phyloP scores from a whole-genome alignment of 2,329 filamentous ascomycete species.

The Diaporthe vexans region DNA sequence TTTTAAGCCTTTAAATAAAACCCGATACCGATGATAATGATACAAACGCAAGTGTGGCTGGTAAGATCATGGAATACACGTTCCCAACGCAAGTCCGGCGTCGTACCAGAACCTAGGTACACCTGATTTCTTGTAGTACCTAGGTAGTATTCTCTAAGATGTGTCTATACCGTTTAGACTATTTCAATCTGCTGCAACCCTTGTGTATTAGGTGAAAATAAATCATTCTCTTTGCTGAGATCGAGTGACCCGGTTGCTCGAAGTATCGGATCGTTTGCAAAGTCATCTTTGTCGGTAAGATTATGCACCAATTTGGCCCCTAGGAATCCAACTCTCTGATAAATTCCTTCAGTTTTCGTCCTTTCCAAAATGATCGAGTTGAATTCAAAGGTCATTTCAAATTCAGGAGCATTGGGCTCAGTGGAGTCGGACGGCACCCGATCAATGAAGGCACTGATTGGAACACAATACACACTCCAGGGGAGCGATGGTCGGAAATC shows the following conservation, averaged over 20 bases:
- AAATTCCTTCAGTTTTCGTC: not conserved
- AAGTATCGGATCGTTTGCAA: conserved; percentile 7
- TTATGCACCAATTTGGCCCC: not conserved
- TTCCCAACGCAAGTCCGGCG: no score
- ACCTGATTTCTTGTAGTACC: no score
- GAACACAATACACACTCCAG: conserved; percentile 11
- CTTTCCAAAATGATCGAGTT: not conserved
- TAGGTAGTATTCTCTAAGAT: not conserved
- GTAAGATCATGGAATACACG: no score
- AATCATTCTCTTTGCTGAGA: not conserved
- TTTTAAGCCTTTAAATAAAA: no score
- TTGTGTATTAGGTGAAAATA: not conserved
- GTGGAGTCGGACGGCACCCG: not conserved
- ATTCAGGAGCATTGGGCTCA: not conserved
- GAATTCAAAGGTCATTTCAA: not conserved
- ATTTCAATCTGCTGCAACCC: not conserved
- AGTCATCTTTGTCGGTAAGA: not conserved
- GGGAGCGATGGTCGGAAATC: not conserved
- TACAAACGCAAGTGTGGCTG: no score
- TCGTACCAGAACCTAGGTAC: no score
- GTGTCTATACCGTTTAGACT: not conserved
- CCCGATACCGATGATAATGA: no score
- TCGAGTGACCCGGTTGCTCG: not conserved
- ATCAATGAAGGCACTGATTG: not conserved
- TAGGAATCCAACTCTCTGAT: conserved; percentile 13